Conservation (phyloP, 306 rosid genomes). For the Rosa multiflora region DNA sequence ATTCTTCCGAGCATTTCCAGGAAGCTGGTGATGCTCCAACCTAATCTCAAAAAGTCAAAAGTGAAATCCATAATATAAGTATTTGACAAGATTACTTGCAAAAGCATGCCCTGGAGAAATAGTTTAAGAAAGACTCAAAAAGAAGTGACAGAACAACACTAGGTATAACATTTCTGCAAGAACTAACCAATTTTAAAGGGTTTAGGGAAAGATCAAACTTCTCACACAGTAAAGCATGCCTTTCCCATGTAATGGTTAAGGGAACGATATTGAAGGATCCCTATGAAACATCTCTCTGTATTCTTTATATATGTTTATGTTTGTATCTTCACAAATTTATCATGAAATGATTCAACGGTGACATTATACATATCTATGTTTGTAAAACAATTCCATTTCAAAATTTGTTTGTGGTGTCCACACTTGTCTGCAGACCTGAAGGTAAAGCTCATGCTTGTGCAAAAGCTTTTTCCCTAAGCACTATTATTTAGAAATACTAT, state of each 20-base stretch:
- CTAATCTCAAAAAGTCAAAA: conserved; percentile 38
- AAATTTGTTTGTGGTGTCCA: neutral
- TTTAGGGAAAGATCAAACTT: neutral
- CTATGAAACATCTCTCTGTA: neutral
- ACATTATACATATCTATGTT: neutral
- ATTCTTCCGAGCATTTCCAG: conserved; percentile 97
- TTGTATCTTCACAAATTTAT: neutral
- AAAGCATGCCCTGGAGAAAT: neutral
- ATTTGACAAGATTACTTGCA: neutral
- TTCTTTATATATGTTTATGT: neutral
- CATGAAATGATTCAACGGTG: neutral
- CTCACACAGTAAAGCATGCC: neutral
- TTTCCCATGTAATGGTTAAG: neutral
- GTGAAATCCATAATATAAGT: neutral
- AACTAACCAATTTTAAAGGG: neutral
- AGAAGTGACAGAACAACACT: neutral
- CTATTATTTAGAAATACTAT: neutral
- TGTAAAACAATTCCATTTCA: neutral
- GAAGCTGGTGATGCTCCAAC: conserved; percentile 80
- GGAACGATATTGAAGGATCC: neutral
- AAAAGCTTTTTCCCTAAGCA: neutral
- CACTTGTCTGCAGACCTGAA: neutral
- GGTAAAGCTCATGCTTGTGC: neutral
- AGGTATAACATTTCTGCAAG: neutral
- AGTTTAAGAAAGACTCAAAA: neutral